Evolutionary conservation across 2,329 filamentous ascomycete species (phyloP).

Genomic region (Verticillium nonalfalfae): DNA sequence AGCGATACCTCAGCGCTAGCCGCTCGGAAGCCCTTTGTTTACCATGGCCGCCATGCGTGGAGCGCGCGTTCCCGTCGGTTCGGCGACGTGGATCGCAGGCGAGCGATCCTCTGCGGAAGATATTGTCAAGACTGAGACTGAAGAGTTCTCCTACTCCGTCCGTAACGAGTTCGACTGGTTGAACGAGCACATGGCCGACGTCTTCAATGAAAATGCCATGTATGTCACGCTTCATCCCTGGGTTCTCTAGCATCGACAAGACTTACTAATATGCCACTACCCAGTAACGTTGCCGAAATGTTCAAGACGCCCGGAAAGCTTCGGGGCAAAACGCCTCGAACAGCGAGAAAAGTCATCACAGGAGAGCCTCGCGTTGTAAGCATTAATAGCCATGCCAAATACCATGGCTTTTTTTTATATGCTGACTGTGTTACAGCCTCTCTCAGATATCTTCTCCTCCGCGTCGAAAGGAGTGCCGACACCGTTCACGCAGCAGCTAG

Average conservation of each 20-base stretch:
- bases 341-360: slow-evolving; percentile 53
- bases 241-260: background rate
- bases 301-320: slow-evolving; percentile 90
- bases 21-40: slow-evolving; percentile 2
- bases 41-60: slow-evolving; percentile 38
- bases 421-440: slow-evolving; percentile 38
- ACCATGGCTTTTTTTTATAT: background rate
- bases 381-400: slow-evolving; percentile 12
- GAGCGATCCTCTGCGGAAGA: slow-evolving; percentile 75
- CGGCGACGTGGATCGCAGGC: slow-evolving; percentile 75
- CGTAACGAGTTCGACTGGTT: slow-evolving; percentile 96
- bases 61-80: slow-evolving; percentile 67
- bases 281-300: slow-evolving; percentile 84
- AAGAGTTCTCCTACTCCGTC: slow-evolving; percentile 89
- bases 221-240: slow-evolving; percentile 55
- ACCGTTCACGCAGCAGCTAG: slow-evolving; percentile 42
- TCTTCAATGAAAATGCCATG: slow-evolving; percentile 84
- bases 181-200: slow-evolving; percentile 95
- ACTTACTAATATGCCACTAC: background rate
- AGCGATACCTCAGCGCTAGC: slow-evolving; percentile 9
- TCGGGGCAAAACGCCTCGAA: slow-evolving; percentile 74
- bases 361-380: slow-evolving; percentile 59
- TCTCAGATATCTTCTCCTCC: slow-evolving; percentile 53
- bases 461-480: slow-evolving; percentile 48
- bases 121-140: slow-evolving; percentile 73